Evolutionary conservation across 768 basidiomycete genomes (phyloP).

Genomic region (Plicaturopsis crispa): DNA sequence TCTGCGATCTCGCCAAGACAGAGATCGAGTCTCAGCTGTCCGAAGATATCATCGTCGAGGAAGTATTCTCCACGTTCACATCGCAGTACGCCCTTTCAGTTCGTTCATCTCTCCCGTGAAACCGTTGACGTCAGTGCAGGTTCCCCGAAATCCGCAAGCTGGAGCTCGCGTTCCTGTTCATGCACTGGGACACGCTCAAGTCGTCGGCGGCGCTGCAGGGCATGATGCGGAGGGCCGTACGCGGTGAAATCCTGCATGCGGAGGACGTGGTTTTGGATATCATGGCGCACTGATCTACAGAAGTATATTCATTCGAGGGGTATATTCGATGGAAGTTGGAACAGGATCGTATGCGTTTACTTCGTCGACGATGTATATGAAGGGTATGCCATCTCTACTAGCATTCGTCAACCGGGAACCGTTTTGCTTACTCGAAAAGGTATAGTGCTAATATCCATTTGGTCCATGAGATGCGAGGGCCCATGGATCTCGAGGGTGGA

Average conservation of each 20-base stretch:
- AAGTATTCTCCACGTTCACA: constrained; percentile 14
- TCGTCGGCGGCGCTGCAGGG: neutral
- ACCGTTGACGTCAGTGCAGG: neutral
- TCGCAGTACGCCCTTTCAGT: constrained; percentile 1
- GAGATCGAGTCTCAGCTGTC: constrained; percentile 11
- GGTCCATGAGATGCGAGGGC: too few species aligned
- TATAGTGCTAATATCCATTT: too few species aligned
- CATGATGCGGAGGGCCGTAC: neutral
- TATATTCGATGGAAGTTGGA: too few species aligned
- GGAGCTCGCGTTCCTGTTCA: neutral
- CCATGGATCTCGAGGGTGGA: too few species aligned
- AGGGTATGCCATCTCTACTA: too few species aligned
- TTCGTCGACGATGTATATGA: too few species aligned
- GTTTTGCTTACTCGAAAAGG: too few species aligned
- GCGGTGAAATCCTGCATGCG: neutral
- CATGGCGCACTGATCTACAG: neutral
- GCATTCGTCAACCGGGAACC: too few species aligned
- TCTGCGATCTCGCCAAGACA: constrained; percentile 8
- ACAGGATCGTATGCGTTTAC: too few species aligned
- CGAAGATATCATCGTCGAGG: constrained; percentile 11
- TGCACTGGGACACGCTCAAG: neutral
- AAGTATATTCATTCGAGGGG: too few species aligned
- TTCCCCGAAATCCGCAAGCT: neutral
- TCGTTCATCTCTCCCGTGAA: neutral
- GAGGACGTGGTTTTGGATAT: neutral